phyloP scores from a whole-genome alignment of 2,329 filamentous ascomycete species.

The Chaetoscypha palmicola region DNA sequence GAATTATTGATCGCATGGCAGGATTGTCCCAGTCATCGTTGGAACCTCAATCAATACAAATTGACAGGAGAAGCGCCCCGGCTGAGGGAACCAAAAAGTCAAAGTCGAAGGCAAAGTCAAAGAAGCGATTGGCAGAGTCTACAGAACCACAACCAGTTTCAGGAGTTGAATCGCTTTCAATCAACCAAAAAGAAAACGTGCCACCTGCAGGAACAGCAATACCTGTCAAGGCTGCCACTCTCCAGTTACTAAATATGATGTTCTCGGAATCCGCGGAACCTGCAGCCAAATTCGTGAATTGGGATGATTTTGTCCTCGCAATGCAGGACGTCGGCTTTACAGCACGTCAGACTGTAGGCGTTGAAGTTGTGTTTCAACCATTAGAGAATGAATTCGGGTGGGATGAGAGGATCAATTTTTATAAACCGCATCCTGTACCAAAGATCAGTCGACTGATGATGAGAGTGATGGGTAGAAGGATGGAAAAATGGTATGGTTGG shows the following conservation, averaged over 20 bases:
- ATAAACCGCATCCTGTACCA: conserved; percentile 5
- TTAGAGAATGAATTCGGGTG: conserved; percentile 2
- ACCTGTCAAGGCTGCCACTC: conserved; percentile 1
- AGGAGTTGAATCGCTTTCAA: background rate
- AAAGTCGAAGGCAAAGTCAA: no score
- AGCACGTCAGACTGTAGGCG: background rate
- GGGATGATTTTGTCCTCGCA: conserved; percentile 9
- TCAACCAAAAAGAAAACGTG: background rate
- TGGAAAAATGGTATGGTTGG: conserved; percentile 9
- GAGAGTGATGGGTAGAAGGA: conserved; percentile 7
- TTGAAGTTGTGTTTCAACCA: conserved; percentile 4
- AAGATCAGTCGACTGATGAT: conserved; percentile 8
- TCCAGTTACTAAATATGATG: conserved; percentile 4
- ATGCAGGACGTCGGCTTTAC: conserved; percentile 3
- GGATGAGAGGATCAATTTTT: conserved; percentile 5
- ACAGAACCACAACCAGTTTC: no score
- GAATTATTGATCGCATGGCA: no score
- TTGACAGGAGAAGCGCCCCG: no score
- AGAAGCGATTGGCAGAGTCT: no score
- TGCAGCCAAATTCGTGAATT: conserved; percentile 5
- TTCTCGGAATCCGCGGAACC: background rate
- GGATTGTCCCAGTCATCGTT: no score
- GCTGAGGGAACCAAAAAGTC: no score
- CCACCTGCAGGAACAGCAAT: background rate
- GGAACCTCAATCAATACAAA: no score